phyloP scores from a whole-genome alignment of 2,329 filamentous ascomycete genomes.

The Aspergillus sp. region DNA sequence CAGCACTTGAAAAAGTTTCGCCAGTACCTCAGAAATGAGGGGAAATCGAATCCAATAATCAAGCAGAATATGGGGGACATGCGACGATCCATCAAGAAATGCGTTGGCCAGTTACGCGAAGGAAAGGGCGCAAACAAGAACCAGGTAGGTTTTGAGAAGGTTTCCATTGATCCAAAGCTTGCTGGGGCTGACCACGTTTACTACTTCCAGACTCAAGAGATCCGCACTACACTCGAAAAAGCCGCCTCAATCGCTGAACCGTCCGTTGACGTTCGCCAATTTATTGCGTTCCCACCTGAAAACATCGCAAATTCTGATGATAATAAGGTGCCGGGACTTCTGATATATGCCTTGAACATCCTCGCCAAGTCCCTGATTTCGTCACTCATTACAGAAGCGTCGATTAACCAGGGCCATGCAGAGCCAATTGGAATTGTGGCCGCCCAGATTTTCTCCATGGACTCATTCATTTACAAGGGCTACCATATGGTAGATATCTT shows the following conservation, averaged over 20 bases:
- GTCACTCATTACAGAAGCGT: constrained; percentile 68
- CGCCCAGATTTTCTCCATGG: constrained; percentile 70
- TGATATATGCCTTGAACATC: constrained; percentile 75
- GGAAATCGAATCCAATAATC: constrained; percentile 56
- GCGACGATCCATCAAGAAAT: constrained; percentile 69
- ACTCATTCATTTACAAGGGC: constrained; percentile 66
- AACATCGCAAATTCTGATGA: constrained; percentile 38
- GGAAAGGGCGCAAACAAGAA: constrained; percentile 62
- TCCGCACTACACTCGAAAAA: constrained; percentile 55
- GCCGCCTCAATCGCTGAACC: constrained; percentile 55
- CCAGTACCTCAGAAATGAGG: constrained; percentile 54
- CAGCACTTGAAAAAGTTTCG: constrained; percentile 64
- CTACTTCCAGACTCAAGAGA: constrained; percentile 37
- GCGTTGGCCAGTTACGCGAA: constrained; percentile 67
- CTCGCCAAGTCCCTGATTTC: constrained; percentile 71
- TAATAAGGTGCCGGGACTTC: constrained; percentile 61
- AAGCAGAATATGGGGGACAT: constrained; percentile 70
- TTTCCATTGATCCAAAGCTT: neutral
- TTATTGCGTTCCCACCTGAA: constrained; percentile 48
- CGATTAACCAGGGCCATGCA: constrained; percentile 63
- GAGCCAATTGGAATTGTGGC: constrained; percentile 78
- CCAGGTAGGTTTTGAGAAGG: constrained; percentile 47
- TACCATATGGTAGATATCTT: constrained; percentile 76
- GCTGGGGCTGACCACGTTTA: constrained; percentile 10
- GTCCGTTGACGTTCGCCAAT: constrained; percentile 57